Conservation (phyloP, 441 rosid genomes). For the Raphanus hybrid region DNA sequence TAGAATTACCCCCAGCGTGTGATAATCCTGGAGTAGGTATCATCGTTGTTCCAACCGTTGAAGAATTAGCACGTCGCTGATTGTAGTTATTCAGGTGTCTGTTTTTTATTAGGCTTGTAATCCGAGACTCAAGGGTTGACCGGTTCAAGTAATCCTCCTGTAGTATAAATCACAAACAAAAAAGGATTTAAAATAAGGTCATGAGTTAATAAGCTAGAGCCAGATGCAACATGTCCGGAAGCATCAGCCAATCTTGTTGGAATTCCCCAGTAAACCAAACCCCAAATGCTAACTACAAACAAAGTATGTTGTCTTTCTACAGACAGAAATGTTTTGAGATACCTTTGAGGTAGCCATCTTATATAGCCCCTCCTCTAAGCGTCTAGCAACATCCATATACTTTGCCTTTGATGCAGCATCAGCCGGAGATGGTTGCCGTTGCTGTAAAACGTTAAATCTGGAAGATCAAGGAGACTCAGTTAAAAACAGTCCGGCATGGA, state of each 20-base stretch:
- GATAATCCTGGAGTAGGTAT: conserved; percentile 98
- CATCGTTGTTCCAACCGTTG: too few relatives aligned
- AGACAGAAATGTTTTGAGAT: conserved; percentile 13
- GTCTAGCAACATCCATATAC: conserved; percentile 72
- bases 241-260: conserved; percentile 24
- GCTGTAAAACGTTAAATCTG: conserved; percentile 61
- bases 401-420: conserved; percentile 56
- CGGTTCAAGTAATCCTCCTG: too few relatives aligned
- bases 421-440: conserved; percentile 61
- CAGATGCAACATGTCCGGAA: conserved; percentile 7
- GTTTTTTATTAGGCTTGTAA: too few relatives aligned
- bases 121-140: too few relatives aligned
- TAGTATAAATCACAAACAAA: neutral
- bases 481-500: neutral
- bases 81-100: too few relatives aligned
- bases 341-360: conserved; percentile 80
- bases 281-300: neutral
- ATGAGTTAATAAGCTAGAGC: too few relatives aligned
- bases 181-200: neutral
- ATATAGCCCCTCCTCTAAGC: conserved; percentile 93
- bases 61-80: too few relatives aligned
- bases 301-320: neutral
- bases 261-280: conserved; percentile 22
- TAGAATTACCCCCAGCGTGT: conserved; percentile 59
- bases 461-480: conserved; percentile 32